A percentile compares a stretch with the other conserved stretches of the same genome.
Evolutionary conservation across 352 stramenopile genomes (phyloP).

Genomic region (Phytophthora citricola): DNA sequence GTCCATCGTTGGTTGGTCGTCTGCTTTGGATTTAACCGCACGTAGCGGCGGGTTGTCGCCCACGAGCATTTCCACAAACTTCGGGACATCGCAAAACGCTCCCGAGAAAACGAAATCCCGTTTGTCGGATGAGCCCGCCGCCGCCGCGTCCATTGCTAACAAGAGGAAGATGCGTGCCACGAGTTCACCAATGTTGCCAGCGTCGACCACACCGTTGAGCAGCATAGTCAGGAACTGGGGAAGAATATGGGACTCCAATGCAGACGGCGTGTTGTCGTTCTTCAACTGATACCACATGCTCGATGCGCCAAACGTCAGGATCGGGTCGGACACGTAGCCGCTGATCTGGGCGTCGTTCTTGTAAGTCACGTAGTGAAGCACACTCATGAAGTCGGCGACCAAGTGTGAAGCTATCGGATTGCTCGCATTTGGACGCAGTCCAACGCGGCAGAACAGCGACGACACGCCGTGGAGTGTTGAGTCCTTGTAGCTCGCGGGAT

Average conservation of each 20-base stretch:
- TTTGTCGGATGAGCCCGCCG: background rate
- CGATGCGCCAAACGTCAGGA: conserved; percentile 39
- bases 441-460: conserved; percentile 36
- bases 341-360: conserved; percentile 24
- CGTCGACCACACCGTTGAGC: background rate
- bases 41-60: background rate
- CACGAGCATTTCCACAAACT: conserved; percentile 4
- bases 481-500: conserved; percentile 6
- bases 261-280: background rate
- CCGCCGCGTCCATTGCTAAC: conserved; percentile 3
- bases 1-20: background rate
- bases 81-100: background rate
- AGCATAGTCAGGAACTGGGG: background rate
- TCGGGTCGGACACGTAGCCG: conserved; percentile 34
- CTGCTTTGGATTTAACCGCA: background rate
- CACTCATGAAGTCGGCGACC: conserved; percentile 38
- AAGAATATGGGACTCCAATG: background rate
- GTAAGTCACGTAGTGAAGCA: conserved; percentile 20
- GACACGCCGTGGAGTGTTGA: conserved; percentile 25
- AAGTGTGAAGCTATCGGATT: conserved; percentile 21
- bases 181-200: background rate
- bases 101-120: background rate
- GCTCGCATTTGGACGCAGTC: conserved; percentile 23
- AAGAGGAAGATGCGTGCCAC: conserved; percentile 4
- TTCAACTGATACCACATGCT: conserved; percentile 28